Evolutionary conservation across 495 filamentous ascomycete species (phyloP), one percentile per base, ranked within the genome.

Genomic region (Cercophora newfieldiana): DNA sequence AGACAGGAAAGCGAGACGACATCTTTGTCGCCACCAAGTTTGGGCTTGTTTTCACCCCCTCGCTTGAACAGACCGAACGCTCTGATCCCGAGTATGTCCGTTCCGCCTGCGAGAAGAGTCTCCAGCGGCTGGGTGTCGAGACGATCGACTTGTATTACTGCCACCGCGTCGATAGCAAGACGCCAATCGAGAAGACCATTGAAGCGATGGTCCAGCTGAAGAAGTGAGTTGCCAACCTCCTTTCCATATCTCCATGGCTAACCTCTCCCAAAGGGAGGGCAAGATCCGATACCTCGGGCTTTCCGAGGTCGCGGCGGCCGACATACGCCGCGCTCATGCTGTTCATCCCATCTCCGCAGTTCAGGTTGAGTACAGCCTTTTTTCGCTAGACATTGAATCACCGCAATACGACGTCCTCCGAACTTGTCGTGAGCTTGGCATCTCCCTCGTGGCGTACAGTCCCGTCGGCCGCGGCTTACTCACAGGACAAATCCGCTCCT

Each of bases 131-230:
- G 49, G 90, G 88, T 8, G 89, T 87, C 66, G 93, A 94, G 80
- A 87, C 79, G 59, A 79, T 97, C 62, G 93, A 97, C 75, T 85
- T 96, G 66, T 96, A 92, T 69, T 88, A 94, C 75, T 86, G 78
- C 65, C 91, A 90, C 19, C 82, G 93, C 2, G 82, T 90, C 29
- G 91, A 95, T 69, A 80, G 77, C 75, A 29, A 68, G 81, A 68
- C 65, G 14, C 68, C 68, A 5, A 69, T 70, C 6, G 78, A 82
- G 51, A 76, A 75, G 25, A 84, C 83, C 1, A 77, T 85, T 50
- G 82, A 80, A 24, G 77, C 75, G 21, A 50, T 71, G 60, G 64
- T 49, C 16, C 63, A 66, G 50, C 48, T 71, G 48, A 66, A 65
- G 56, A 59, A 66, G 64, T 69, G 44, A 60, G 63, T 51, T 16